A percentile compares a stretch with the other conserved stretches of the same genome.
These are phyloP conservation scores for Microglena sp. DNA, from an alignment of 139 green algal species.

Conservation along the genomic window DNA sequence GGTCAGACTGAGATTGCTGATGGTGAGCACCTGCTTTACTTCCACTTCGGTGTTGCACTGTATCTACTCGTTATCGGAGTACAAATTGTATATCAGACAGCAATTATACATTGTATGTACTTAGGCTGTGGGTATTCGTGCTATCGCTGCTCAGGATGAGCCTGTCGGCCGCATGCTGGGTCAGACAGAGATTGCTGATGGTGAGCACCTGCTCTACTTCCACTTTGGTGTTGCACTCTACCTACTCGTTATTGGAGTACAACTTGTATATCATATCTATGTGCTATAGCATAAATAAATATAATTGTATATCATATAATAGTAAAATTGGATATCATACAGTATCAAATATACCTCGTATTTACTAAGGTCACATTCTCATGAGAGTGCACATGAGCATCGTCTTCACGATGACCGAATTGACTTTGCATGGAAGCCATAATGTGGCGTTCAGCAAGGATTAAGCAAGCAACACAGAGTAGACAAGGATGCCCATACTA, in stretches of 20 bases:
- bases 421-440: too few relatives aligned
- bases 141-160: conserved; percentile 78
- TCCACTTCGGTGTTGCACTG: not conserved
- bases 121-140: conserved; percentile 79
- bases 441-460: too few relatives aligned
- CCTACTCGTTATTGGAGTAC: too few relatives aligned
- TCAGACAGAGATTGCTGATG: conserved; percentile 78
- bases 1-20: conserved; percentile 75
- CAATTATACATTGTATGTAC: not conserved
- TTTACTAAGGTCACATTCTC: too few relatives aligned
- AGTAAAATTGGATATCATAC: not conserved
- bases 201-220: conserved; percentile 21
- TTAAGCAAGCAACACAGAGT: too few relatives aligned
- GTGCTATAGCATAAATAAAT: not conserved
- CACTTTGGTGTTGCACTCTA: not conserved
- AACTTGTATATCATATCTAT: too few relatives aligned
- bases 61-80: too few relatives aligned
- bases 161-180: conserved; percentile 59
- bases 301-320: not conserved
- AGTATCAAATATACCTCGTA: not conserved
- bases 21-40: conserved; percentile 37
- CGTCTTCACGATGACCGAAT: too few relatives aligned
- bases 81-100: too few relatives aligned
- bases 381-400: too few relatives aligned
- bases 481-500: too few relatives aligned